A percentile compares a stretch with the other conserved stretches of the same genome.
Conservation (phyloP, 345 rosid genomes). For the Clausena lansium region DNA sequence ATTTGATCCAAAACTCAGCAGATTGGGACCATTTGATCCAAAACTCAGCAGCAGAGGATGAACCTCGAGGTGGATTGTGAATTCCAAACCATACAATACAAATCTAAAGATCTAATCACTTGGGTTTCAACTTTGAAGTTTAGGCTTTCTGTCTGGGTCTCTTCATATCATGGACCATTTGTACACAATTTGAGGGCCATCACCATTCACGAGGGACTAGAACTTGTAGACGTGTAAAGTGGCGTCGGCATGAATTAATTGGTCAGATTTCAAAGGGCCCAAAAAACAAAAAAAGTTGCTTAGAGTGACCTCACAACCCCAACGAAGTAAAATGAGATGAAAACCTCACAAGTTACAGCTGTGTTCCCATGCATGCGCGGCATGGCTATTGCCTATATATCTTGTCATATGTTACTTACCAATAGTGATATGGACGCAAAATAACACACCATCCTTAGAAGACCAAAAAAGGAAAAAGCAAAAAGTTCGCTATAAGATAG, state of each 20-base stretch:
- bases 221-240: background rate
- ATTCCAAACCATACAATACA: background rate
- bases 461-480: no score
- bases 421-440: no score
- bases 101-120: background rate
- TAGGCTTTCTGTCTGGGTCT: background rate
- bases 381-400: no score
- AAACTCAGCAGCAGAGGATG: background rate
- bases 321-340: background rate
- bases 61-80: background rate
- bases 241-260: background rate
- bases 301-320: background rate
- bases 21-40: slow-evolving; percentile 2
- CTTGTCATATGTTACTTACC: no score
- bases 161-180: background rate
- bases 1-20: background rate
- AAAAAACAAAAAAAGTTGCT: background rate
- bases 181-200: background rate
- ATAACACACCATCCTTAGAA: no score
- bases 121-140: background rate
- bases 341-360: background rate
- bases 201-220: background rate
- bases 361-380: no score
- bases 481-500: no score
- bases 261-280: slow-evolving; percentile 6